A percentile compares a stretch with the other conserved stretches of the same genome.
Evolutionary conservation across 2,329 filamentous ascomycete species (phyloP).

Genomic region (Cladophialophora immunda): DNA sequence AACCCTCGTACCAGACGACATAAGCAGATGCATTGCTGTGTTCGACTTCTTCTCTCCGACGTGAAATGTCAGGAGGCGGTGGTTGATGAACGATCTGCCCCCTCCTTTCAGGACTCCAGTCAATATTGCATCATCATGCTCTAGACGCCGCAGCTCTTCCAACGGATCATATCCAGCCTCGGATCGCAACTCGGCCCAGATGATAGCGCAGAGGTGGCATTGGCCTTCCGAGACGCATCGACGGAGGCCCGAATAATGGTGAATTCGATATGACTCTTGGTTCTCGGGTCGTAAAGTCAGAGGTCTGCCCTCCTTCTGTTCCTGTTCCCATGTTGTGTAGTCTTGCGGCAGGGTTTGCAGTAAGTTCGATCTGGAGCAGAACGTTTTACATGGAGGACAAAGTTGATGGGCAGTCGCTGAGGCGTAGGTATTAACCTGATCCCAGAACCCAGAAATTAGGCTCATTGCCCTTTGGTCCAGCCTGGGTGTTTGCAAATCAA

Average conservation of each 20-base stretch:
- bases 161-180: background rate
- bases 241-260: background rate
- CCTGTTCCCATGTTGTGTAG: background rate
- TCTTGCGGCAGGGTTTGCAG: background rate
- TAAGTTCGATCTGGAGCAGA: background rate
- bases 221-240: background rate
- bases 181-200: background rate
- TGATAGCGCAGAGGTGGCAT: background rate
- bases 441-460: background rate
- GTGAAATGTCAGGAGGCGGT: background rate
- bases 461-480: background rate
- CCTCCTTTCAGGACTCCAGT: slow-evolving; percentile 1
- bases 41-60: background rate
- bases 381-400: background rate
- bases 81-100: background rate
- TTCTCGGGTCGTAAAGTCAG: background rate
- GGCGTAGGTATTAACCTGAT: background rate
- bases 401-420: background rate
- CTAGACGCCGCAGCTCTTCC: background rate
- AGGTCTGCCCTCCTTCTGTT: background rate
- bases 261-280: background rate
- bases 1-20: background rate
- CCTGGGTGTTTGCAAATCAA: background rate
- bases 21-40: background rate
- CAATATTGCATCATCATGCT: background rate